Evolutionary conservation across 441 rosid species (phyloP), one percentile per base, ranked within the genome.

Genomic region (Omphalea diandra): DNA sequence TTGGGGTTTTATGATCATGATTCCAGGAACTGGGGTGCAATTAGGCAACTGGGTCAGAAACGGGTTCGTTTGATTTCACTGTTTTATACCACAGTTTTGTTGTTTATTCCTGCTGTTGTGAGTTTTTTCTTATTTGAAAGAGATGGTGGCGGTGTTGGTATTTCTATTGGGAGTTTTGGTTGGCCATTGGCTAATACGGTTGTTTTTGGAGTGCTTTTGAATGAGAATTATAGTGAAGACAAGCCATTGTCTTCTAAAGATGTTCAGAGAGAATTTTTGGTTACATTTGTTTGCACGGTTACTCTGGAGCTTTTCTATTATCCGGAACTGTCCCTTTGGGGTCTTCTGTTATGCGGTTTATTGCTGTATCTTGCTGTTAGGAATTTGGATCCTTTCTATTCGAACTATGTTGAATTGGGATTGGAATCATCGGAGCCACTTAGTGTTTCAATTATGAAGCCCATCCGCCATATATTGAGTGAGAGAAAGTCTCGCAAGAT

Each of bases 401-500:
- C 79, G 0, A 82, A 76, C 59, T 80, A 84, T 69, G 70, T 79
- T 22, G 87, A 87, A 67, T 63, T 91, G 73, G 97, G 91, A 12
- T 56, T 83, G 76, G 90, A 86, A 73, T 75, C 89, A 0, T 82
- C 97, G 0, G 95, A 88, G 68, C 69, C 94, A n/a, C 69, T 85
- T 64, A 75, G 79, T 68, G 31, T 81, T 59, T 73, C 75, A 63
- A 73, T 89, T 71, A 75, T 86, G 89, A 94, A 84, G 73, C 96
- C 97, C 18, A 77, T 91, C 17, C 88, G 85, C 40, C 97, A 90
- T 64, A 87, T 94, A 78, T 82, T 94, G 84, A 88, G 97, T 31
- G 97, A 94, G 82, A 90, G 97, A 79, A 94, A 90, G 65, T 94
- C 98, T 20, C 88, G 96, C n/a, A 91, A 94, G 88, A 94, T 94